These are phyloP conservation scores for Tuber magnatum DNA, from an alignment of 495 filamentous ascomycete genomes.

Conservation along the genomic window DNA sequence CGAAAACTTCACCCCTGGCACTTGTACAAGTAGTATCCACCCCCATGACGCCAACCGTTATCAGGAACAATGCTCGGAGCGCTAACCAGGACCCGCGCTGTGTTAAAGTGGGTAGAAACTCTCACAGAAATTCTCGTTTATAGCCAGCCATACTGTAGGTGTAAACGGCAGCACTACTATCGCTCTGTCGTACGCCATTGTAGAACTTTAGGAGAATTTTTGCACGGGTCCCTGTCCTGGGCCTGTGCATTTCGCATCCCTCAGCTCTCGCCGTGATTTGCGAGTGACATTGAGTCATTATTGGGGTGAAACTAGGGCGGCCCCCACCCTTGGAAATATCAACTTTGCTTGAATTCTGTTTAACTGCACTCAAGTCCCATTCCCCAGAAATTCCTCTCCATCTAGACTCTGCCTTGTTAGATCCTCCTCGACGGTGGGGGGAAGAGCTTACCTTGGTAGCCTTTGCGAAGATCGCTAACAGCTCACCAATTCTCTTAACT, in stretches of 20 bases:
- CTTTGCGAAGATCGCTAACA: slow-evolving; percentile 74
- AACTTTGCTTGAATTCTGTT: background rate
- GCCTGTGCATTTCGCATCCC: background rate
- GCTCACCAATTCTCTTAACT: slow-evolving; percentile 60
- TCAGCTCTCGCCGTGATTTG: background rate
- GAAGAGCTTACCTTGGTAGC: slow-evolving; percentile 60
- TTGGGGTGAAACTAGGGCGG: background rate
- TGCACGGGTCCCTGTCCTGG: background rate
- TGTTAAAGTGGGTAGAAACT: background rate
- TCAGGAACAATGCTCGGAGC: background rate
- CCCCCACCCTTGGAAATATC: background rate
- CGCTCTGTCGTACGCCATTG: background rate
- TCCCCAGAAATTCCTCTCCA: background rate
- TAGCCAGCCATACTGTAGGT: background rate
- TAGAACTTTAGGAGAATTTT: background rate
- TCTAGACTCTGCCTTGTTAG: background rate
- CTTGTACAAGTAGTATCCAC: no score
- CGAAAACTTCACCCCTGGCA: no score
- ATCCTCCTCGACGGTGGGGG: background rate
- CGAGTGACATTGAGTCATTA: background rate
- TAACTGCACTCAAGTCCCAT: slow-evolving; percentile 1
- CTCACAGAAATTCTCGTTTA: no score
- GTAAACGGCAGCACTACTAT: background rate
- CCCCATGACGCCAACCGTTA: no score
- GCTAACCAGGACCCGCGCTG: background rate